These are phyloP conservation scores for Ascochyta viciae-villosae DNA, from an alignment of 2,329 filamentous ascomycete species.

Conservation along the genomic window DNA sequence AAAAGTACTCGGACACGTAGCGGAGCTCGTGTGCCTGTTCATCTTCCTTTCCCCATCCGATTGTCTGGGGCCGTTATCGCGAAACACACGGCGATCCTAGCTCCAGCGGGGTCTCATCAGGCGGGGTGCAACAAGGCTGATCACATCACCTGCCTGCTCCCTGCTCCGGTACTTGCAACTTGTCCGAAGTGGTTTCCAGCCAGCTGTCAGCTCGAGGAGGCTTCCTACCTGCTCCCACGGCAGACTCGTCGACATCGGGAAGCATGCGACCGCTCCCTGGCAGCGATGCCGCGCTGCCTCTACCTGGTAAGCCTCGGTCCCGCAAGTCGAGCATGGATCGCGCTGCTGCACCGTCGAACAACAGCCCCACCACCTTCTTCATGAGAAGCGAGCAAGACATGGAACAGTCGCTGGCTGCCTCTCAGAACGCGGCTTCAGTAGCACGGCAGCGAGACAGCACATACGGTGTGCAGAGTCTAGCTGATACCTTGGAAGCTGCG, in stretches of 20 bases:
- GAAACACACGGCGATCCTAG: conserved; percentile 21
- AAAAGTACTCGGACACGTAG: conserved; percentile 13
- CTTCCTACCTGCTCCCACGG: background rate
- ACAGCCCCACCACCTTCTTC: conserved; percentile 65
- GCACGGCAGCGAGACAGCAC: conserved; percentile 51
- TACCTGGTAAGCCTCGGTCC: conserved; percentile 40
- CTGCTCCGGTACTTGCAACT: conserved; percentile 3
- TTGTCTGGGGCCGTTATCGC: conserved; percentile 18
- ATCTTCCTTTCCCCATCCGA: background rate
- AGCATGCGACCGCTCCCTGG: conserved; percentile 46
- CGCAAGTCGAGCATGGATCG: conserved; percentile 50
- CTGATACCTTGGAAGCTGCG: conserved; percentile 58
- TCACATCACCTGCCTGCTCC: conserved; percentile 17
- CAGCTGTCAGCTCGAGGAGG: background rate
- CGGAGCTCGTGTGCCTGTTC: background rate
- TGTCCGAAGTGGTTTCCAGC: conserved; percentile 1
- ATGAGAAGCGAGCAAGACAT: conserved; percentile 62
- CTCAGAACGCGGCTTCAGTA: conserved; percentile 22
- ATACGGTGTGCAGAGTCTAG: conserved; percentile 65
- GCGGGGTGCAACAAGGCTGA: conserved; percentile 22
- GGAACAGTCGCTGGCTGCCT: conserved; percentile 48
- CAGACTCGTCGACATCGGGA: conserved; percentile 1
- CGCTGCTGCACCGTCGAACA: conserved; percentile 35
- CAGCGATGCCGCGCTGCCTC: conserved; percentile 43
- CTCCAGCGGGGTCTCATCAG: conserved; percentile 24